Percentiles rank a stretch among this genome's conserved stretches.
Conservation (phyloP, 1,139 yeast species). For the Blastobotrys indianensis region DNA sequence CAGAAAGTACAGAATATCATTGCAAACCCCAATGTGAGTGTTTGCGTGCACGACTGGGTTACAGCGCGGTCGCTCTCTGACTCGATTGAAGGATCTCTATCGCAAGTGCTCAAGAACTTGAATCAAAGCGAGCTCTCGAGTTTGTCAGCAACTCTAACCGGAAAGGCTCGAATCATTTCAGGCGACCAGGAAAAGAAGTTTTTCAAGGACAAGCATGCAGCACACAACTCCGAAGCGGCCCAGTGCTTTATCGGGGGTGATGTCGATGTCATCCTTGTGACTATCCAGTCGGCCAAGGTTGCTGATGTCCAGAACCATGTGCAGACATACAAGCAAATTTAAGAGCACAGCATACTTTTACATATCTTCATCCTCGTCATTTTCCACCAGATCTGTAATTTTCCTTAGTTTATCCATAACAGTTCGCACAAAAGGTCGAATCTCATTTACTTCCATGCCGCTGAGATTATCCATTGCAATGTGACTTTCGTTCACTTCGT, state of each 20-base stretch:
- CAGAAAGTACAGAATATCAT: conserved; percentile 63
- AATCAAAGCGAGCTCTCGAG: conserved; percentile 73
- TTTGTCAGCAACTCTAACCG: conserved; percentile 72
- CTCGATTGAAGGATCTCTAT: conserved; percentile 36
- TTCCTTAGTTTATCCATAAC: conserved; percentile 73
- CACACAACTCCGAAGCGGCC: conserved; percentile 52
- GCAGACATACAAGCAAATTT: conserved; percentile 13
- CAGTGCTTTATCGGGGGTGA: conserved; percentile 59
- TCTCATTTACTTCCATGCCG: conserved; percentile 76
- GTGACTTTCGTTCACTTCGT: conserved; percentile 74
- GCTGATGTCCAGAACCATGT: conserved; percentile 74
- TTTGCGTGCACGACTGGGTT: conserved; percentile 84
- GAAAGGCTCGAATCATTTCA: conserved; percentile 56
- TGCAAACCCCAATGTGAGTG: conserved; percentile 66
- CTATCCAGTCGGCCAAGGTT: conserved; percentile 63
- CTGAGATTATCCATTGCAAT: conserved; percentile 80
- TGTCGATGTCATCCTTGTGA: conserved; percentile 60
- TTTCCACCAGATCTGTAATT: conserved; percentile 40
- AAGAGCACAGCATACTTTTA: conserved; percentile 1
- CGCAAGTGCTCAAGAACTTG: conserved; percentile 60
- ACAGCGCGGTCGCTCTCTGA: conserved; percentile 46
- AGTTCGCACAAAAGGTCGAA: conserved; percentile 70
- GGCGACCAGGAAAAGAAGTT: conserved; percentile 43
- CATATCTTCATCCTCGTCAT: conserved; percentile 23
- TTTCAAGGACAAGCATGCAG: conserved; percentile 53